Conservation (phyloP, 371 early-diverging fungal species). For the Phascolomyces articulosus region DNA sequence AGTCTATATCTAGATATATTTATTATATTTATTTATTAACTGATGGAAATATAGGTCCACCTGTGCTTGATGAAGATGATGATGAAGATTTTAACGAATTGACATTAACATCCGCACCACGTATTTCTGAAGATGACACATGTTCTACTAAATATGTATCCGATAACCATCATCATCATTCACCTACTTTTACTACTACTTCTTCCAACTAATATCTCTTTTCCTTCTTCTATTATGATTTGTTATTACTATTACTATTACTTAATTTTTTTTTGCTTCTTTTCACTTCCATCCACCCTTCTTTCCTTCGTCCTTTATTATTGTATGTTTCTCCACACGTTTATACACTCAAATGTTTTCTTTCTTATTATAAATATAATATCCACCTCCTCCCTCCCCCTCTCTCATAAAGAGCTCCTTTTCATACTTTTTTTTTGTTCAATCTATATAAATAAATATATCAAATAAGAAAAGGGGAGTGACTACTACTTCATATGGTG, state of each 20-base stretch:
- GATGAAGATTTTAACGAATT: conserved; percentile 49
- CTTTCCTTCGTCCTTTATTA: background rate
- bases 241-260: background rate
- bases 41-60: conserved; percentile 39
- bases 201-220: background rate
- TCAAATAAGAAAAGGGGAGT: too few species aligned
- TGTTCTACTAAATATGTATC: background rate
- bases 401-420: too few species aligned
- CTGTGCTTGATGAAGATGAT: conserved; percentile 40
- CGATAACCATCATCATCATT: background rate
- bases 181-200: background rate
- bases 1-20: too few species aligned
- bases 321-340: too few species aligned
- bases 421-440: too few species aligned
- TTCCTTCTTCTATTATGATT: conserved; percentile 5
- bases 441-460: too few species aligned
- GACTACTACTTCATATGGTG: too few species aligned
- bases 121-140: conserved; percentile 7
- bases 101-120: conserved; percentile 16
- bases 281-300: background rate
- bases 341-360: too few species aligned
- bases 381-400: too few species aligned
- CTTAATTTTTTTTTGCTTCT: background rate
- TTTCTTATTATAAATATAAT: too few species aligned
- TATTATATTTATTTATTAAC: background rate